Base-by-base conservation (phyloP, 768 basidiomycete species). In the Boletus reticuloceps region DNA sequence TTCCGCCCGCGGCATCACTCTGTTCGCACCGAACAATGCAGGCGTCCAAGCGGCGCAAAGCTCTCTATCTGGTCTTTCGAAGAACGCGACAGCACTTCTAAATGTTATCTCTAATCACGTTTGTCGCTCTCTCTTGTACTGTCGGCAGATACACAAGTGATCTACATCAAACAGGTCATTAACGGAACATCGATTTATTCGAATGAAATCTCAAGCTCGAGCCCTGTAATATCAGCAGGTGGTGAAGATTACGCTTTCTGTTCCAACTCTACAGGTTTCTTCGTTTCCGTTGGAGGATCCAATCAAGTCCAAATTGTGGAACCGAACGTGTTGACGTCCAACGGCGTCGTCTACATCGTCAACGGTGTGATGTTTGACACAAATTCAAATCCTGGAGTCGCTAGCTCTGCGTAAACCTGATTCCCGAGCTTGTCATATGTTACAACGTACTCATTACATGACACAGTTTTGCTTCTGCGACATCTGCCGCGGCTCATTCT, bases 111-210 rank as follows among this genome's bases (percentile, higher is more conserved):
- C 69, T 39, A 89, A 89, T 66, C 88, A 89, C 60, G 84, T 88
- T 54, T 25, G 82, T 45, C 8, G 29, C 11, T 16, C 19, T 13
- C 16, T 49, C 44, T 20, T 17, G 2, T 52, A 8, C 34, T 29
- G n/a, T 22, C 5, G 38, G 17, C 27, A 19, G 10, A 20, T 10
- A 20, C 2, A 12, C 13, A 20, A 37, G 7, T 46, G 20, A 54
- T 49, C 17, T 10, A 0, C 19, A 8, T n/a, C 9, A 19, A 43
- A 17, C 50, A 85, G 83, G 67, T 83, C 55, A 80, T 91, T 61
- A 89, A 89, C 68, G 88, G 84, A 25, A 79, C 87, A 1, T 77
- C 83, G 1, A 68, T 82, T 12, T 91, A 91, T 72, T 86, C 85
- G 1, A 75, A 83, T 2, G 55, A 71, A 12, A 67, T 89, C 37